Base-by-base conservation (phyloP, 495 filamentous ascomycete genomes). In the Durotheca rogersii region DNA sequence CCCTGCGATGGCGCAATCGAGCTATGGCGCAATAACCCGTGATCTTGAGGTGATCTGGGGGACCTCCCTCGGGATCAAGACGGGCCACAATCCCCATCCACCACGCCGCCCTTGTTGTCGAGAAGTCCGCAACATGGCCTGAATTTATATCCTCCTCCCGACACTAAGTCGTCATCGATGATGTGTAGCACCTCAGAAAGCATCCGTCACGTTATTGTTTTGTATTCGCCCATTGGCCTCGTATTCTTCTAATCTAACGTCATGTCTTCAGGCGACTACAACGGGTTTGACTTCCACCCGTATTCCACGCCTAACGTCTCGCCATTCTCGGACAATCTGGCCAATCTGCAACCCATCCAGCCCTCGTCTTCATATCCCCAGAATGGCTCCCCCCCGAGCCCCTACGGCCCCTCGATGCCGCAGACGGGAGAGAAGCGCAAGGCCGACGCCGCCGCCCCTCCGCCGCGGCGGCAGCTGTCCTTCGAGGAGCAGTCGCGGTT, bases 401-500 rank as follows among this genome's bases (percentile, higher is more conserved):
- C 67, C 45, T 77, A 76, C 57, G 67, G 70, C 51, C 57, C 70
- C 21, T 52, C 70, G 15, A 51, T 67, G 16, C 56, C 65, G 40
- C 53, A 51, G 2, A 48, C 68, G n/a, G 74, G 71, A 35, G 72
- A 77, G 21, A 82, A 82, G 67, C 74, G 78, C 49, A 79, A 81
- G 59, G 61, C 75, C 15, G 54, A 53, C 17, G 27, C 53, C 2
- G 70, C 75, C 14, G 55, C 61, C n/a, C 41, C 63, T 35, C 66
- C 67, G 30, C 57, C 65, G 29, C 58, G 58, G 51, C 65, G 69
- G 32, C 60, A 72, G 33, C 53, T 74, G 2, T 75, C 68, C 56
- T 75, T 83, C 50, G 86, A 89, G 65, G 86, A 89, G 61, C 71
- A 81, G 52, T 79, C 90, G 25, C 80, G 89, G 25, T 58, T 83